These are phyloP conservation scores for Metarhizium rileyi DNA, from an alignment of 2,329 filamentous ascomycete genomes.

Conservation along the genomic window DNA sequence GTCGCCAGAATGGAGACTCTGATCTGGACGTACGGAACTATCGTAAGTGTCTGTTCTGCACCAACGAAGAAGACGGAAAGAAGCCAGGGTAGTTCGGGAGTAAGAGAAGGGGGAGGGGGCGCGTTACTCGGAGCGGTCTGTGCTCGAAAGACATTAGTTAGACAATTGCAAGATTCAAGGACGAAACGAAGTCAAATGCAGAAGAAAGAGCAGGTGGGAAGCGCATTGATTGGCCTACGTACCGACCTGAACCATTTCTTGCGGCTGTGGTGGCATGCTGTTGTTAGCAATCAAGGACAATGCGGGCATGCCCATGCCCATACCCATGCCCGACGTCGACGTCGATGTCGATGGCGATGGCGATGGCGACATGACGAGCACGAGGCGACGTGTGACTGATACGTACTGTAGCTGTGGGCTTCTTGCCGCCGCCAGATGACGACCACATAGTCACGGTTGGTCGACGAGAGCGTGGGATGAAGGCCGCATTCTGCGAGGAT, in stretches of 20 bases:
- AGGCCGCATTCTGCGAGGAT: conserved; percentile 22
- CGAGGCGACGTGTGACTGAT: background rate
- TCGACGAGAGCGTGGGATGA: conserved; percentile 14
- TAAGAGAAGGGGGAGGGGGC: too few relatives aligned
- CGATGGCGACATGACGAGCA: background rate
- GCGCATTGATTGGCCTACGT: conserved; percentile 32
- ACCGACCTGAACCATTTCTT: conserved; percentile 99
- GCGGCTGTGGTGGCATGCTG: conserved; percentile 33
- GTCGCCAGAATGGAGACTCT: conserved; percentile 80
- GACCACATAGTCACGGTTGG: conserved; percentile 47
- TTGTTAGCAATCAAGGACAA: conserved; percentile 19
- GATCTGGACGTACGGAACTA: conserved; percentile 56
- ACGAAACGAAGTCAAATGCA: background rate
- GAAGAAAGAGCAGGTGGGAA: too few relatives aligned
- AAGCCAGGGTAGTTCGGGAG: conserved; percentile 24
- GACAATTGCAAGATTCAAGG: background rate
- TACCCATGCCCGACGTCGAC: background rate
- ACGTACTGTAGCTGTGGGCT: conserved; percentile 61
- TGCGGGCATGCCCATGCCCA: background rate
- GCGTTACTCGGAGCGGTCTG: conserved; percentile 59
- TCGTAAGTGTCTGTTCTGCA: conserved; percentile 14
- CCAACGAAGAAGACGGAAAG: background rate
- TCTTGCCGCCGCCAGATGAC: conserved; percentile 57
- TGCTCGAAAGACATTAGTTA: conserved; percentile 12
- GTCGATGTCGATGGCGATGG: background rate